phyloP scores from a whole-genome alignment of 441 rosid species.

The Croton laevigatus region DNA sequence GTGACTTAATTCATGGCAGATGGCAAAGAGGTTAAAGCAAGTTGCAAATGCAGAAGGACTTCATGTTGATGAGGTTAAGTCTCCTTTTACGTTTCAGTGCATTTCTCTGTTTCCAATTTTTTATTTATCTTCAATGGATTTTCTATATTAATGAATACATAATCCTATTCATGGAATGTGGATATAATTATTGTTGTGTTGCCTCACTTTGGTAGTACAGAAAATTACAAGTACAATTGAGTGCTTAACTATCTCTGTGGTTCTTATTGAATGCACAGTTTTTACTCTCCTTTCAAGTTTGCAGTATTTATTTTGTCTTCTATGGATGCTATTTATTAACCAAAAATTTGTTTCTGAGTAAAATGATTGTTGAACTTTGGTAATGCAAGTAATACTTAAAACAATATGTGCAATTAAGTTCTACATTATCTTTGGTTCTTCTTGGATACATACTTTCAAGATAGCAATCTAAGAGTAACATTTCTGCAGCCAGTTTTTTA shows the following conservation, averaged over 20 bases:
- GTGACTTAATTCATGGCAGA: slow-evolving; percentile 44
- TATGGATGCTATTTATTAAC: too few species aligned
- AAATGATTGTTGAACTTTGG: too few species aligned
- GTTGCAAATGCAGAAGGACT: slow-evolving; percentile 82
- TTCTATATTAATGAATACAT: background rate
- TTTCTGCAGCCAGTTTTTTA: background rate
- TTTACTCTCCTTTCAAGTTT: background rate
- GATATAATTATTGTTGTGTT: background rate
- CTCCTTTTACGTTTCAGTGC: background rate
- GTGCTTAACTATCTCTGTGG: background rate
- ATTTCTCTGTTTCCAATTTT: slow-evolving; percentile 10
- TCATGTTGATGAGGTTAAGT: slow-evolving; percentile 67
- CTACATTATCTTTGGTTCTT: background rate
- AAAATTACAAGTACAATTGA: background rate
- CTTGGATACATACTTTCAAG: background rate
- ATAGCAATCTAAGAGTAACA: background rate
- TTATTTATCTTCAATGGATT: slow-evolving; percentile 6
- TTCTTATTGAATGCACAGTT: background rate
- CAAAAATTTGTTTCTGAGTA: too few species aligned
- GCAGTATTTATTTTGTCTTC: background rate
- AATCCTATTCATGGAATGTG: background rate
- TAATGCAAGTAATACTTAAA: background rate
- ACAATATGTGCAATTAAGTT: background rate
- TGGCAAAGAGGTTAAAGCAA: slow-evolving; percentile 92
- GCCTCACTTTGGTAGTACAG: background rate